These are phyloP conservation scores for Apophysomyces ossiformis DNA, from an alignment of 371 early-diverging fungal species.

Conservation along the genomic window DNA sequence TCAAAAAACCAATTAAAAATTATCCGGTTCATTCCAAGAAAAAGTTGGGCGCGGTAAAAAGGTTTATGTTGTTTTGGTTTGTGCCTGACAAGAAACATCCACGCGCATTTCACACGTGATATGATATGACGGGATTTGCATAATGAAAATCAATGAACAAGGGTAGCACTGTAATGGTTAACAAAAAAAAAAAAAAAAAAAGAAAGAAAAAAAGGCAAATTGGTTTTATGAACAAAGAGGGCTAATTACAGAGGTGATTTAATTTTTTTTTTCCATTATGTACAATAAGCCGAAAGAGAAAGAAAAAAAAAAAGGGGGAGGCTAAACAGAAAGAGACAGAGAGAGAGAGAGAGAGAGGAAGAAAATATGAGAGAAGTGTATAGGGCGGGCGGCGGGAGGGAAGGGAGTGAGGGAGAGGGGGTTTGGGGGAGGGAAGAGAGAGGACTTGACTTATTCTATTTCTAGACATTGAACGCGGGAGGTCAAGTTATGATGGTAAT, in stretches of 20 bases:
- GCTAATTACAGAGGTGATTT: slow-evolving; percentile 2
- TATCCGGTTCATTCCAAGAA: slow-evolving; percentile 7
- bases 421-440: too few species aligned
- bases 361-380: not conserved
- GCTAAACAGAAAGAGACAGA: not conserved
- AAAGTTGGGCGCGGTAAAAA: not conserved
- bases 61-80: too few species aligned
- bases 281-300: not conserved
- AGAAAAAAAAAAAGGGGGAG: not conserved
- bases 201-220: not conserved
- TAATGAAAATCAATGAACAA: not conserved
- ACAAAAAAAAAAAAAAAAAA: too few species aligned
- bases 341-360: not conserved
- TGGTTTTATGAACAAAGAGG: not conserved
- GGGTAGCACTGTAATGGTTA: too few species aligned
- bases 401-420: too few species aligned
- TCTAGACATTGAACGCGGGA: slow-evolving; percentile 16
- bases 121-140: not conserved
- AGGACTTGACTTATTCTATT: slow-evolving; percentile 11
- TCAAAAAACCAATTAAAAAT: not conserved
- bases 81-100: slow-evolving; percentile 4
- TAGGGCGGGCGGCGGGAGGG: too few species aligned
- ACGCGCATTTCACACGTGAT: slow-evolving; percentile 4
- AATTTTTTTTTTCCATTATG: slow-evolving; percentile 3
- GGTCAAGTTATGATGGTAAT: not conserved